A percentile compares a stretch with the other conserved stretches of the same genome.
phyloP scores from a whole-genome alignment of 352 stramenopile genomes.

The Phytophthora ohioensis region DNA sequence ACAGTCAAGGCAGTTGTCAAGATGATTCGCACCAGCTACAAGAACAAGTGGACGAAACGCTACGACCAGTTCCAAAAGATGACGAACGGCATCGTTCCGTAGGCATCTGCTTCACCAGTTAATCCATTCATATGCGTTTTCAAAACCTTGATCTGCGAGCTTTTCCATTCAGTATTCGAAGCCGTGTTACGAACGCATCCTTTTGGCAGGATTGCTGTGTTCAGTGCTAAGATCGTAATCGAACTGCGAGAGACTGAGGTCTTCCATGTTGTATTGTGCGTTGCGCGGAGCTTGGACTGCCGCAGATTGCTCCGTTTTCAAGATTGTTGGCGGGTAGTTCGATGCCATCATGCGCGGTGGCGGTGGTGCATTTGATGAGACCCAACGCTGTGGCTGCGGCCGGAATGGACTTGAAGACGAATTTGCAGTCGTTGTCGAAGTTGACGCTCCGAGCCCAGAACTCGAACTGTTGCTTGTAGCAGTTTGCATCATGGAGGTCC shows the following conservation, averaged over 20 bases:
- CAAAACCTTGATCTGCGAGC: constrained; percentile 3
- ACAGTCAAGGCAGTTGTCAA: constrained; percentile 83
- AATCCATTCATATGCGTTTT: constrained; percentile 29
- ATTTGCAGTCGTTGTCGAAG: neutral
- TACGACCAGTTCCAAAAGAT: constrained; percentile 96
- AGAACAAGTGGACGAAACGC: constrained; percentile 92
- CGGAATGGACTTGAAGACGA: constrained; percentile 33
- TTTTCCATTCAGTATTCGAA: neutral
- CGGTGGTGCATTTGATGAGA: constrained; percentile 52
- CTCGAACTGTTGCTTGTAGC: constrained; percentile 32
- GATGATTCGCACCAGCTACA: constrained; percentile 93
- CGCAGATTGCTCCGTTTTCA: constrained; percentile 34
- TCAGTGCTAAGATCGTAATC: constrained; percentile 70
- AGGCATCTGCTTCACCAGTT: constrained; percentile 21
- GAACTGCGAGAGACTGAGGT: constrained; percentile 87
- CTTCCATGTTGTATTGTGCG: constrained; percentile 76
- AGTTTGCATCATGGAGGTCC: constrained; percentile 47
- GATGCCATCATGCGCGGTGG: constrained; percentile 50
- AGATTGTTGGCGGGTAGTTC: constrained; percentile 30
- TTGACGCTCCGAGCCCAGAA: constrained; percentile 2
- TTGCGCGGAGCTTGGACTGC: constrained; percentile 23
- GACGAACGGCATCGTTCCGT: constrained; percentile 89
- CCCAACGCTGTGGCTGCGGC: constrained; percentile 36
- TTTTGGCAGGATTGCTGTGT: constrained; percentile 41
- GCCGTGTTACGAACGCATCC: constrained; percentile 47